Evolutionary conservation across 2,329 filamentous ascomycete genomes (phyloP), one percentile per base, ranked within the genome.

Genomic region (Hansfordia pulvinata): DNA sequence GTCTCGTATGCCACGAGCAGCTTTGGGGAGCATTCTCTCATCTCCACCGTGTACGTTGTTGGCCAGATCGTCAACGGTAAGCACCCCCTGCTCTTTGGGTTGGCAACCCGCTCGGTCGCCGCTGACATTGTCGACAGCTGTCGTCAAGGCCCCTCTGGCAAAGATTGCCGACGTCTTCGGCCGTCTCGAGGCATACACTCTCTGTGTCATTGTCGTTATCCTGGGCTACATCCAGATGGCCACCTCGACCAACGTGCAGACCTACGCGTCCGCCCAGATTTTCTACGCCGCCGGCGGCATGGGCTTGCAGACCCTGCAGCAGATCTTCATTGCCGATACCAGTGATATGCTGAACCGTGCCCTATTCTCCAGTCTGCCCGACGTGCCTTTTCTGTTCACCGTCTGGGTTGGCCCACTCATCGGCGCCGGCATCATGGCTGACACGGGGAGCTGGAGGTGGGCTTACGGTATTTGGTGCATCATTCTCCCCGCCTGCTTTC

Each of bases 301-400:
- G 1, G 69, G 68, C 6, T 50, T 74, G 6, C 60, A 69, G 31
- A 68, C 76, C 25, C 46, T 75, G 13, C 64, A 74, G 39, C 70
- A 76, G 41, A 65, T 77, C 20, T 72, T 77, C 43, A 64, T 76
- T 25, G 72, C 72, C 17, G 71, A 77, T 43, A 70, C 66, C 2
- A 73, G 64, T 26, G 60, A 66, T 35, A 47, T 76, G 23, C 46
- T 65, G 11, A 72, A 75, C 39, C 65, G 72, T 30, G 69, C 69
- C 10, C 44, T 77, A 4, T 60, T 70, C 36, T 68, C 65, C 4
- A 68, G 63, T 3, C 46, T 75, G 9, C 69, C 69, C 4, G 64
- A 70, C 35, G 50, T 67, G 10, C 70, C 71, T 0, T 76, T 73
- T 37, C 52, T 76, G 10, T 53, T 69, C 31, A 76, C 67, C 7